Evolutionary conservation across 441 rosid genomes (phyloP), one percentile per base, ranked within the genome.

Genomic region (Macaranga tanarius): DNA sequence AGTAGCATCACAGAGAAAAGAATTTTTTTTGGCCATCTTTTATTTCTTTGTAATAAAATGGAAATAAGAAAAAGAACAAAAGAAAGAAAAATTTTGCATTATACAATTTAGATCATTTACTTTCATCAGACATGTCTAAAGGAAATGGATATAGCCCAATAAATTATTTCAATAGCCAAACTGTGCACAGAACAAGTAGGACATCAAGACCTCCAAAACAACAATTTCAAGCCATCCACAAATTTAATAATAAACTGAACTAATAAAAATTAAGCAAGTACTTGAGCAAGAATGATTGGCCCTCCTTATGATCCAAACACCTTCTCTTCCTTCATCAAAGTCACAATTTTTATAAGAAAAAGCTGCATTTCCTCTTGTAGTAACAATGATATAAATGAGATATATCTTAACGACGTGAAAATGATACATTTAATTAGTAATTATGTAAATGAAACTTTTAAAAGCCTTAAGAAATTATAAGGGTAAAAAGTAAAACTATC

Each of bases 271-370:
- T 52, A 56, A 40, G 51, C 65, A n/a, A 65, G 76, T n/a, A n/a
- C n/a, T n/a, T n/a, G n/a, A n/a, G n/a, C n/a, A n/a, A n/a, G n/a
- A n/a, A n/a, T n/a, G n/a, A 87, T 83, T 25, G 94, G 90, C 65
- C 94, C 91, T 75, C 91, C 94, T 75, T 87, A 89, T 17, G 88
- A 73, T 68, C 90, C 94, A 81, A 87, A 87, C 50, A 87, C 90
- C 62, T 80, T 79, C 63, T 86, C 90, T 20, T 82, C 82, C 83
- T 84, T 84, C 90, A 89, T 87, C 70, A 87, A 50, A 63, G 72
- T 78, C 5, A 87, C 90, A 70, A 85, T 85, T 79, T 89, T 89
- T 15, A 63, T 65, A 16, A 89, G 81, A 75, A 86, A 89, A 34
- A 83, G 78, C 42, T 77, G 69, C 91, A 89, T 89, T 80, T 87